These are phyloP conservation scores for Botrytis fragariae DNA, from an alignment of 2,329 filamentous ascomycete genomes.

Conservation along the genomic window DNA sequence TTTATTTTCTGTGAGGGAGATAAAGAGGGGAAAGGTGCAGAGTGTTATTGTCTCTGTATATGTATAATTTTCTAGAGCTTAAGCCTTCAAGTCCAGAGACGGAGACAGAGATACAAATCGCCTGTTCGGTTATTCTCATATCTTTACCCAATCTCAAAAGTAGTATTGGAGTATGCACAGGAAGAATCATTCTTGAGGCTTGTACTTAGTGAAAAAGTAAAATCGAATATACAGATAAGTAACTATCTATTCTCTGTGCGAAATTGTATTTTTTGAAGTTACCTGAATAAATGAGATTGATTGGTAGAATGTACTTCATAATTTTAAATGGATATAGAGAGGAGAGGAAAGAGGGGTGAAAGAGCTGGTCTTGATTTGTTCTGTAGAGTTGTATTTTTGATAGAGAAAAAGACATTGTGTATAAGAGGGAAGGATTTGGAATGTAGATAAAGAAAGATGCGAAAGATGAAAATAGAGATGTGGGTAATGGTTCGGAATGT, in stretches of 20 bases:
- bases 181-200: neutral
- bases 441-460: neutral
- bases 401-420: neutral
- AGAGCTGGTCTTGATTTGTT: neutral
- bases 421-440: neutral
- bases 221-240: neutral
- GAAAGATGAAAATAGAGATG: neutral
- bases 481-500: neutral
- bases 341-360: neutral
- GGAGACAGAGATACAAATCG: too few relatives aligned
- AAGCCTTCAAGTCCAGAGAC: neutral
- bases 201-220: neutral
- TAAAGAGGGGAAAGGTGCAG: neutral
- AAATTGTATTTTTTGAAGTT: neutral
- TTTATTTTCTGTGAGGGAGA: neutral
- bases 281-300: neutral
- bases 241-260: neutral
- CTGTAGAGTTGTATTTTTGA: neutral
- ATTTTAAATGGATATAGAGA: neutral
- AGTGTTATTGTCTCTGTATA: neutral
- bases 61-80: neutral
- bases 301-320: neutral
- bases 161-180: neutral
- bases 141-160: neutral
- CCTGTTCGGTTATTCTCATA: neutral